Evolutionary conservation across 306 rosid species (phyloP).

Genomic region (Inga oerstediana): DNA sequence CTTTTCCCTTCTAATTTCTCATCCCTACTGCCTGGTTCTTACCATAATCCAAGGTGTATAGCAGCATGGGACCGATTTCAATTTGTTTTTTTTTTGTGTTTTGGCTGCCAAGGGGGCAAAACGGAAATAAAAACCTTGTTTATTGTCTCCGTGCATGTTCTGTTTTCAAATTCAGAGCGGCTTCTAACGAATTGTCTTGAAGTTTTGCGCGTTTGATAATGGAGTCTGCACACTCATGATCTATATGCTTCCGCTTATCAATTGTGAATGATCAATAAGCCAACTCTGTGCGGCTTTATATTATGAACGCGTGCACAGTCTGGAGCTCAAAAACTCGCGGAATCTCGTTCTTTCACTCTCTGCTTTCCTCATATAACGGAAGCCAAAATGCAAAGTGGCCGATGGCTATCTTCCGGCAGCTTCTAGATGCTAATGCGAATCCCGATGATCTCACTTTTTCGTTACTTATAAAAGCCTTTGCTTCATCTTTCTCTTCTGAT

Average conservation of each 20-base stretch:
- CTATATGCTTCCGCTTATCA: neutral
- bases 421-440: slow-evolving; percentile 25
- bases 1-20: no score
- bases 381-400: slow-evolving; percentile 13
- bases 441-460: slow-evolving; percentile 51
- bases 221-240: neutral
- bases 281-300: neutral
- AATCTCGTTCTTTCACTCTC: slow-evolving; percentile 43
- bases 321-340: slow-evolving; percentile 34
- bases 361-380: slow-evolving; percentile 35
- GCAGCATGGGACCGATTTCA: neutral
- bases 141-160: no score
- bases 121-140: no score
- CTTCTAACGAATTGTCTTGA: neutral
- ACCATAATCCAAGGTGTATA: neutral
- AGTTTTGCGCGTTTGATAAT: neutral
- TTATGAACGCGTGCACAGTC: slow-evolving; percentile 47
- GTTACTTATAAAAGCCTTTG: slow-evolving; percentile 49
- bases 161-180: no score
- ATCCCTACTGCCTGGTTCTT: no score
- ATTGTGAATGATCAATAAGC: neutral
- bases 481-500: slow-evolving; percentile 29
- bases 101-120: no score
- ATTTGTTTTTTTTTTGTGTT: no score
- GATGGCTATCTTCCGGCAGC: slow-evolving; percentile 39